Evolutionary conservation across 2,329 filamentous ascomycete species (phyloP), one percentile per base, ranked within the genome.

Genomic region (Sarocladium oryzae): DNA sequence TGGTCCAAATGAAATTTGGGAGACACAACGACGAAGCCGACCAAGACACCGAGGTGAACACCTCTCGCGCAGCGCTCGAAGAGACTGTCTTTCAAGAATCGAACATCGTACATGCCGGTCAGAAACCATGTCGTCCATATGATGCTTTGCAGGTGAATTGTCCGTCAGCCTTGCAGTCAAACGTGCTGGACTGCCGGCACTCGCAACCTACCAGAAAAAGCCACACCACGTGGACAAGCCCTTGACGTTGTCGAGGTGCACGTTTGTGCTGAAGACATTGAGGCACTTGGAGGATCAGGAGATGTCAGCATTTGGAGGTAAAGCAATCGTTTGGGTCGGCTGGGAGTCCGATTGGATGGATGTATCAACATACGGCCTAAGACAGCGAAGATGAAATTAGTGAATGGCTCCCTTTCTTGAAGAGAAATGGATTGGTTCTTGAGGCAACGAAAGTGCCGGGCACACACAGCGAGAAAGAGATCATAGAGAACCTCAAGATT

Each of bases 71-170:
- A 56, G 28, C 83, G 76, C 56, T 85, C 67, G 57, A 85, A 83
- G 33, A 86, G 69, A 33, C 77, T 82, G 62, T 87, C 83, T 21
- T 78, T 73, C 1, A 79, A 75, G 60, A 84, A 86, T 0, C 83
- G 80, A 30, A 86, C 77, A 62, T 87, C 83, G 61, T 82, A 85
- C 2, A 86, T 66, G 7, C 76, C 75, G 21, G 81, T 77, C 53
- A 82, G 71, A 35, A 85, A 74, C 84, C 84, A 86, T 18, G 79
- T 85, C 53, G 84, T 77, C 83, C 82, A 86, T 4, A 86, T 68
- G 18, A 86, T 69, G 20, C 77, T 71, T 20, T 49, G n/a, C n/a
- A n/a, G n/a, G n/a, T n/a, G n/a, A n/a, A n/a, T n/a, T n/a, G n/a
- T n/a, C n/a, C n/a, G n/a, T n/a, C n/a, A n/a, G n/a, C n/a, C n/a